These are phyloP conservation scores for Cercospora sp. DNA, from an alignment of 2,329 filamentous ascomycete species.

Conservation along the genomic window DNA sequence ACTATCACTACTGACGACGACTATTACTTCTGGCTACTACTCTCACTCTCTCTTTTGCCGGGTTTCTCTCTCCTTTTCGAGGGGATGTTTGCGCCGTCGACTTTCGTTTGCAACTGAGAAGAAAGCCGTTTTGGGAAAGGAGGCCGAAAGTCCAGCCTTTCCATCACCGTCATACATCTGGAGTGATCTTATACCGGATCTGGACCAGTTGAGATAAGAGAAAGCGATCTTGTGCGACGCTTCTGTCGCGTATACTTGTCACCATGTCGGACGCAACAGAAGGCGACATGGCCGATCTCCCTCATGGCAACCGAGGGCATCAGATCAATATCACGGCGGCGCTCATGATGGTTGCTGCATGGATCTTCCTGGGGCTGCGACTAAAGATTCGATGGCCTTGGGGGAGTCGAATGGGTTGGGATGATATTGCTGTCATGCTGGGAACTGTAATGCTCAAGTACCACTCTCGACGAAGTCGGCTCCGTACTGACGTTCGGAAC, in stretches of 20 bases:
- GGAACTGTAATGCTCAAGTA: constrained; percentile 13
- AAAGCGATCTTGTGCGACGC: background rate
- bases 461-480: background rate
- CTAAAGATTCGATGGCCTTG: constrained; percentile 24
- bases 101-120: background rate
- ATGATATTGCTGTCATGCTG: constrained; percentile 19
- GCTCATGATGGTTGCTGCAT: constrained; percentile 23
- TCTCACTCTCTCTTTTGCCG: background rate
- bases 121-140: background rate
- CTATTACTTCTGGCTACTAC: background rate
- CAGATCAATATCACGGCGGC: constrained; percentile 19
- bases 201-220: background rate
- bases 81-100: background rate
- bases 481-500: background rate
- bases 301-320: constrained; percentile 13
- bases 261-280: background rate
- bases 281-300: background rate
- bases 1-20: background rate
- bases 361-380: constrained; percentile 19
- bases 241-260: background rate
- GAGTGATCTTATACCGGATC: background rate
- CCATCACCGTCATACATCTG: background rate
- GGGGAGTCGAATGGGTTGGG: constrained; percentile 19
- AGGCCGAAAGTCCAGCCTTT: background rate
- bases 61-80: background rate